Base-by-base conservation (phyloP, 345 rosid genomes). In the Corchorus capsularis region DNA sequence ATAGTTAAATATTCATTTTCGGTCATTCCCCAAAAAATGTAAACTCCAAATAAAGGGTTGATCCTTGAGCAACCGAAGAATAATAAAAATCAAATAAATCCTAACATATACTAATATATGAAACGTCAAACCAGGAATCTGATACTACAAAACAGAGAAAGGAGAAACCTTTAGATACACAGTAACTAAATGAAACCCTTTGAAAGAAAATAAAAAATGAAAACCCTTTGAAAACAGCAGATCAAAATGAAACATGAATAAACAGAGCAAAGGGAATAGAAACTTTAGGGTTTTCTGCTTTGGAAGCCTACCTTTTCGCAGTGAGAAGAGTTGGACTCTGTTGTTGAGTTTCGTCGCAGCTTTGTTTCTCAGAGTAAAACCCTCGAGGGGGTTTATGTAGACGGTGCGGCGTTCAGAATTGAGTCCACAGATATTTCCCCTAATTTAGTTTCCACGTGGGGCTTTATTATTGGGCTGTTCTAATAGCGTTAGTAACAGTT, bases 351-450 rank as follows among this genome's bases (percentile, higher is more conserved):
- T 54, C 16, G 12, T 5, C 20, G 5, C 35, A 4, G 34, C 5
- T 6, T 20, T 27, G 2, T 47, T 12, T 14, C 56, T 14, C 39
- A 27, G 41, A 8, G 43, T 15, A 68, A 68, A 68, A 68, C 72
- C 72, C 72, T 68, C 57, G 47, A 8, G 57, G 72, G 72, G 62
- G n/a, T 68, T 66, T 68, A 68, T 68, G 72, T 49, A 27, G 72
- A 49, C 41, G 43, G 43, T 49, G 72, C 72, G 72, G 72, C 41
- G 57, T 49, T 4, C 22, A 27, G 56, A 50, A 3, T 2, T 0
- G 6, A 39, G 43, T 39, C 43, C 43, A 39, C 4, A 9, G 41
- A 68, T 68, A 49, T 14, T 68, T 68, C 27, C 0, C 0, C 72
- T 49, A 3, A 47, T 43, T 17, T 45, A 14, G 6, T 22, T 2